Base-by-base conservation (phyloP, 768 basidiomycete genomes). In the Leucosporidium scottii region DNA sequence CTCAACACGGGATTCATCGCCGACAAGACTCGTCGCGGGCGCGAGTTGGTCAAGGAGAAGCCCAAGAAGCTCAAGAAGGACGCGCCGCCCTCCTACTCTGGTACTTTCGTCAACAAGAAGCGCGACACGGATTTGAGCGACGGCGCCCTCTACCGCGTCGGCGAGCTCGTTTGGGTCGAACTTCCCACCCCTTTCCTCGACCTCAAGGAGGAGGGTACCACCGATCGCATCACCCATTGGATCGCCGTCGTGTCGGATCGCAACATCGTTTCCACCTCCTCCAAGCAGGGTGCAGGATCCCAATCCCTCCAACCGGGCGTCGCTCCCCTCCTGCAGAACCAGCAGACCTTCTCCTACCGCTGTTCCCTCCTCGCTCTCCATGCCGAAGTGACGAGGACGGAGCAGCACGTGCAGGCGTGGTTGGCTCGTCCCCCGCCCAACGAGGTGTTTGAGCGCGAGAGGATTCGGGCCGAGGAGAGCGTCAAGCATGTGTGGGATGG, bases 161-260 rank as follows among this genome's bases (percentile, higher is more conserved):
- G 84, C 44, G 90, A 90, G 77, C 75, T 89, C 47, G 79, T 90
- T 15, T 90, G 88, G 87, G 87, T 85, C 63, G 81, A 82, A 15
- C 78, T 90, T 39, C 77, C 65, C 18, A 80, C 49, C 76, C 79
- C 85, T 0, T 85, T 89, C 49, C 4, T 81, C 81, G 1, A 75
- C 79, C 1, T 74, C 77, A 5, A 44, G 77, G 76, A 44, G 77
- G 76, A 1, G 76, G n/a, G 30, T 3, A 78, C 23, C 55, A 61
- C n/a, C 79, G 79, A 80, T 82, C 59, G 73, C n/a, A 87, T 91
- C 69, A 74, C 78, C 30, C 86, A 84, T 73, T 91, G 90, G 90
- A 89, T 89, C 1, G 88, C 83, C 1, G 73, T 90, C 27, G 82
- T 91, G 12, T 82, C 86, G 23, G 84, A 86, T 65, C 76, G 82